Evolutionary conservation across 352 stramenopile species (phyloP), one percentile per base, ranked within the genome.

Genomic region (Globisporangium sylvaticum): DNA sequence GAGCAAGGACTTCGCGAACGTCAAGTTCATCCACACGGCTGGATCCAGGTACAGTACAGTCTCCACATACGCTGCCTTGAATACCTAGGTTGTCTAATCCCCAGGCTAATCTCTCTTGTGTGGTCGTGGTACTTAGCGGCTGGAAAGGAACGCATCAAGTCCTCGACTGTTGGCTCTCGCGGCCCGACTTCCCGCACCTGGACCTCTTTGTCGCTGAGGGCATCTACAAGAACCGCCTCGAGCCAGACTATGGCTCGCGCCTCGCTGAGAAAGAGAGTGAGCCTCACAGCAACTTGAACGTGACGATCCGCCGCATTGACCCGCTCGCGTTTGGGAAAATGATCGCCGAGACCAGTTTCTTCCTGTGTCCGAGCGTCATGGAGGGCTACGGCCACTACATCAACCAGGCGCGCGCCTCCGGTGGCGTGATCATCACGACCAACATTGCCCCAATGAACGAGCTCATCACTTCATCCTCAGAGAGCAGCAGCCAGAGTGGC

Each of bases 351-450:
- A 62, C 76, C 4, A 52, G 71, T 12, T 82, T 79, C 52, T 76
- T 89, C 53, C 66, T 90, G 46, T 90, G 82, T 37, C 66, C 82
- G 53, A 90, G 82, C 56, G 37, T 68, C 12, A 80, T 77, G 70
- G 82, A 90, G 71, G 82, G 82, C n/a, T 90, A 86, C 62, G 81
- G 80, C 37, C 80, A 89, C 69, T 89, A 89, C 68, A 87, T 89
- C 58, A 89, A 89, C 69, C 80, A 89, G 46, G 80, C 77, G 32
- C 71, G 78, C 0, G 80, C 80, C 4, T 70, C 77, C 4, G 73
- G 79, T 20, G 77, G 68, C 1, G 58, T 87, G 8, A 70, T 89
- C 24, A 42, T 89, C 37, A 78, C 80, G 1, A 79, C 80, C 0
- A 64, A 89, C 58, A 65, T 70, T 24, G 63, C 75, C 15, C 81